Evolutionary conservation across 2,329 filamentous ascomycete species (phyloP), one percentile per base, ranked within the genome.

Genomic region (Myotisia sp.): DNA sequence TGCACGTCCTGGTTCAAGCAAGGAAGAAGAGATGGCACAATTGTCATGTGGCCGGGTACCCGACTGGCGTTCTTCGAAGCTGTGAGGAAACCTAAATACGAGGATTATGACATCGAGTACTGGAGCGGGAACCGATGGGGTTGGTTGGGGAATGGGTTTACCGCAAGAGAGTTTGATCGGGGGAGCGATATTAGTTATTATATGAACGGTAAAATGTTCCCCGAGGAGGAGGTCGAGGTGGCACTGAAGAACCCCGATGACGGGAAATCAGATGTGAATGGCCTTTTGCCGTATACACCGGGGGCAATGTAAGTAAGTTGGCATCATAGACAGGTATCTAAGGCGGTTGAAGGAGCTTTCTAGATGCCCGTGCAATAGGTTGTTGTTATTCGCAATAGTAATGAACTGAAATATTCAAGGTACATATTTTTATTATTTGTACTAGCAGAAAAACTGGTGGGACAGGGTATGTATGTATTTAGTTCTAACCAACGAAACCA

Each of bases 11-110:
- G 43, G 43, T 45, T 41, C 32, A 43, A 43, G 35, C 45, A 47
- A 27, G 45, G 45, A 7, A 41, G 34, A 23, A 41, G 39, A 33
- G 42, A 43, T 26, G 46, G 46, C 6, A 41, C 42, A 17, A 35
- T 45, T 20, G 42, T 42, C 16, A 38, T 47, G 26, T 50, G 47
- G 44, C 47, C 47, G 6, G 47, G 47, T 18, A 43, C 34, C 8
- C 37, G 47, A 10, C 33, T 51, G 12, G 36, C 38, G 0, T 43
- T 41, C 33, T 39, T 43, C 19, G 38, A 43, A 9, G n/a, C 38
- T 18, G 13, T 43, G 26, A 23, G 27, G 14, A 34, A 41, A 14
- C 38, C 39, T 2, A 41, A 37, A 23, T 43, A 35, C 34, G 41
- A 43, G 20, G 41, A 43, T 12, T 43, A 41, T 37, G 39, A 43